phyloP scores from a whole-genome alignment of 1,284 basidiomycete genomes.

The Pascua sp. region DNA sequence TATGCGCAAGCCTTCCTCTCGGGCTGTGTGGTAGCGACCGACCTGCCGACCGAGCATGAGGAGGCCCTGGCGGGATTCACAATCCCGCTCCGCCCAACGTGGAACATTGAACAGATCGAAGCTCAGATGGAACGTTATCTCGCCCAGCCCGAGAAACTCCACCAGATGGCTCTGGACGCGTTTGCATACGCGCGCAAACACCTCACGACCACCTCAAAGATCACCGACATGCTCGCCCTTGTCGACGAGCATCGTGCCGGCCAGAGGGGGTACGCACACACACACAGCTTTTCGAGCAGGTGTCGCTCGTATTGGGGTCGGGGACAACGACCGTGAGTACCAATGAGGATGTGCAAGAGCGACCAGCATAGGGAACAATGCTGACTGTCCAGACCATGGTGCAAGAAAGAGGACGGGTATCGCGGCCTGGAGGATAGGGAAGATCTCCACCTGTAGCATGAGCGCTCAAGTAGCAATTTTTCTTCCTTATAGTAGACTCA shows the following conservation, averaged over 20 bases:
- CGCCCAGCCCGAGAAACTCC: conserved; percentile 32
- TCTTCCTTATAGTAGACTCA: too few species aligned
- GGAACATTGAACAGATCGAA: conserved; percentile 42
- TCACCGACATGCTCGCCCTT: conserved; percentile 37
- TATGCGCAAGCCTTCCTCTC: conserved; percentile 46
- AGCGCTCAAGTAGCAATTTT: too few species aligned
- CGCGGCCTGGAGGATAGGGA: conserved; percentile 10
- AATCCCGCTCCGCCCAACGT: conserved; percentile 39
- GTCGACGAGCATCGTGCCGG: conserved; percentile 38
- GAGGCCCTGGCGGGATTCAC: conserved; percentile 35
- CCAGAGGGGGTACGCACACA: conserved; percentile 40
- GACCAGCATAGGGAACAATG: not conserved
- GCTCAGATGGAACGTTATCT: conserved; percentile 32
- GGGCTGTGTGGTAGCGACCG: conserved; percentile 47
- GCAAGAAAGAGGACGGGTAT: not conserved
- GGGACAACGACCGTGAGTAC: conserved; percentile 28
- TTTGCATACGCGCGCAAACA: conserved; percentile 43
- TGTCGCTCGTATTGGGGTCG: conserved; percentile 43
- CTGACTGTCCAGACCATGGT: conserved; percentile 12
- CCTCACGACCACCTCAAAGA: conserved; percentile 43
- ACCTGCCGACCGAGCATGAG: conserved; percentile 48
- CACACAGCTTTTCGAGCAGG: conserved; percentile 37
- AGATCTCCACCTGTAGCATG: too few species aligned
- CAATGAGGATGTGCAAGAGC: too few species aligned
- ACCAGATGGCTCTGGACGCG: conserved; percentile 43